phyloP scores from a whole-genome alignment of 2,329 filamentous ascomycete species.

The Colletotrichum destructivum region DNA sequence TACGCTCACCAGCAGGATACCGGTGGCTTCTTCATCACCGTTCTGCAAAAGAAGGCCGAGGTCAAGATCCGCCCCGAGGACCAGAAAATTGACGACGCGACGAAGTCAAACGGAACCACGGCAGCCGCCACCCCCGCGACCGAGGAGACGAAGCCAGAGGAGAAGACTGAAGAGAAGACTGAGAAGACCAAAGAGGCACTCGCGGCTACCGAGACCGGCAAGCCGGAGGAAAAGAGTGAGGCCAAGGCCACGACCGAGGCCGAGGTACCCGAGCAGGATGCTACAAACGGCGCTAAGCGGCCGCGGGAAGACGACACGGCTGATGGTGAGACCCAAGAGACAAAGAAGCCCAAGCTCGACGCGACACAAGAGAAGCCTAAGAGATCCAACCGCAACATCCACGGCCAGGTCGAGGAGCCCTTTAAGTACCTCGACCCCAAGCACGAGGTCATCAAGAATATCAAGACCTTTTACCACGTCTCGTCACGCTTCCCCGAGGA shows the following conservation, averaged over 20 bases:
- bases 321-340: constrained; percentile 51
- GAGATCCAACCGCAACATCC: constrained; percentile 60
- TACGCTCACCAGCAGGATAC: constrained; percentile 98
- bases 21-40: constrained; percentile 97
- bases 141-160: constrained; percentile 37
- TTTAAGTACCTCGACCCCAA: constrained; percentile 89
- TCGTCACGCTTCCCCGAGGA: constrained; percentile 88
- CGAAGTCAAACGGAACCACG: constrained; percentile 39
- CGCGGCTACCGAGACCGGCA: not conserved
- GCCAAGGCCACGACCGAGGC: constrained; percentile 16
- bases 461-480: constrained; percentile 88
- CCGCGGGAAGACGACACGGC: constrained; percentile 49
- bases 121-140: constrained; percentile 38
- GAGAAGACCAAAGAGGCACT: constrained; percentile 13
- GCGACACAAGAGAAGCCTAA: constrained; percentile 46
- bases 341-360: constrained; percentile 62
- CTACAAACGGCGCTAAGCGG: constrained; percentile 52
- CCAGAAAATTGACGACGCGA: constrained; percentile 69
- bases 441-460: constrained; percentile 82
- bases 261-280: constrained; percentile 41
- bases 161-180: constrained; percentile 39
- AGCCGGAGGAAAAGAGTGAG: constrained; percentile 25
- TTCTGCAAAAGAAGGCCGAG: constrained; percentile 91
- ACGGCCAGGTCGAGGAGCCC: constrained; percentile 82
- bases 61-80: constrained; percentile 76